A percentile compares a stretch with the other conserved stretches of the same genome.
phyloP scores from a whole-genome alignment of 2,329 filamentous ascomycete genomes.

The Didymella arachidicola region DNA sequence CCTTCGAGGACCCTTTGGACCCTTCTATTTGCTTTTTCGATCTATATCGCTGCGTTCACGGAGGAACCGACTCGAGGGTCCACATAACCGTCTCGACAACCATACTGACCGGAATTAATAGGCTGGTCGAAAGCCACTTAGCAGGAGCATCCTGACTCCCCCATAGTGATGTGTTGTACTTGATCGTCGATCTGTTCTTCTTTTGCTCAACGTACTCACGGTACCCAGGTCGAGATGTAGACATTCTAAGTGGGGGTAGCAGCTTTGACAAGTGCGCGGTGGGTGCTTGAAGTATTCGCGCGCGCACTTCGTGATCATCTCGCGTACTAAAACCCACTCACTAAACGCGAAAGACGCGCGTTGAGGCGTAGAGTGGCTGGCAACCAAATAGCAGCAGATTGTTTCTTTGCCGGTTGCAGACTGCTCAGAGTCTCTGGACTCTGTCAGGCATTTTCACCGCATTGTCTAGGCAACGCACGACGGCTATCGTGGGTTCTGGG shows the following conservation, averaged over 20 bases:
- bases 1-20: neutral
- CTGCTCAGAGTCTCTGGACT: neutral
- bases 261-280: constrained; percentile 17
- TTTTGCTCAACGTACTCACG: constrained; percentile 8
- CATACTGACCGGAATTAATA: constrained; percentile 3
- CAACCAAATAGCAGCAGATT: neutral
- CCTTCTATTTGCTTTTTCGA: constrained; percentile 1
- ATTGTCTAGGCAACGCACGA: constrained; percentile 6
- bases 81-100: constrained; percentile 7
- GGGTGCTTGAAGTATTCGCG: constrained; percentile 14
- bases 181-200: constrained; percentile 11
- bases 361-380: constrained; percentile 14
- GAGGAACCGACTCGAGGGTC: constrained; percentile 5
- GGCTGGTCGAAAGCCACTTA: neutral
- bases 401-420: constrained; percentile 5
- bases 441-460: neutral
- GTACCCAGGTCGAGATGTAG: constrained; percentile 13
- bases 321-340: constrained; percentile 19
- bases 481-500: neutral
- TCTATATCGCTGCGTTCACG: constrained; percentile 3
- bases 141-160: constrained; percentile 9
- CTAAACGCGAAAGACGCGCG: constrained; percentile 10
- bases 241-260: constrained; percentile 10
- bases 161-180: constrained; percentile 13
- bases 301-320: constrained; percentile 13